Conservation (phyloP, 257 asterid species). For the Perilla frutescens region DNA sequence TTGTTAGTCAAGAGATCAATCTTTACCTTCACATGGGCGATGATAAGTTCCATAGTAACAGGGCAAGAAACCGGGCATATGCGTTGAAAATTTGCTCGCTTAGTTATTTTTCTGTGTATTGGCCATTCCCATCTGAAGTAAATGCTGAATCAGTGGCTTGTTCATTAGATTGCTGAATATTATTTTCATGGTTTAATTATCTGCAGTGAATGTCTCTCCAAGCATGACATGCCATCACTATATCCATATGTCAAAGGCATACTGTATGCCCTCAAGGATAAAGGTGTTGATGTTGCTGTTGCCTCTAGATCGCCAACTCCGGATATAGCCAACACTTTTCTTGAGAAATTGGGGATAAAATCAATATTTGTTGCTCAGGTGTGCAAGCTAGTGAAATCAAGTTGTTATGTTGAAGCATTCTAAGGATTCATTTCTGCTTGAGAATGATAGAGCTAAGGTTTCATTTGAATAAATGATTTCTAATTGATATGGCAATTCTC, state of each 20-base stretch:
- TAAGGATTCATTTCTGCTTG: neutral
- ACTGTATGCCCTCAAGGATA: conserved; percentile 54
- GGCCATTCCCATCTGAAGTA: neutral
- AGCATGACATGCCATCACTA: conserved; percentile 47
- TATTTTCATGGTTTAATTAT: neutral
- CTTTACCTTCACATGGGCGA: neutral
- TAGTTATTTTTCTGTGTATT: conserved; percentile 7
- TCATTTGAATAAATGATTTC: neutral
- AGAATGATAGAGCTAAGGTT: neutral
- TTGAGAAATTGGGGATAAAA: conserved; percentile 69
- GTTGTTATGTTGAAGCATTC: neutral
- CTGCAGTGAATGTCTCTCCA: conserved; percentile 66
- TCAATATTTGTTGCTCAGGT: conserved; percentile 82
- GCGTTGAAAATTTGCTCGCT: neutral
- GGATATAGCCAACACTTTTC: conserved; percentile 72
- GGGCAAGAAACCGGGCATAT: neutral
- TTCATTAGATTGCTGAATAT: neutral
- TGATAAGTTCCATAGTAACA: neutral
- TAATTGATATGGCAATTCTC: neutral
- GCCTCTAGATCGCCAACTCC: conserved; percentile 76
- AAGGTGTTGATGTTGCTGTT: conserved; percentile 56
- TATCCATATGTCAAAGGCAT: conserved; percentile 64
- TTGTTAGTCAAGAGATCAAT: neutral
- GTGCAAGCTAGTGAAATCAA: conserved; percentile 7
- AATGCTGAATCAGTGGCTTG: conserved; percentile 6